A percentile compares a stretch with the other conserved stretches of the same genome.
Evolutionary conservation across 257 asterid genomes (phyloP).

Genomic region (Salvia miltiorrhiza): DNA sequence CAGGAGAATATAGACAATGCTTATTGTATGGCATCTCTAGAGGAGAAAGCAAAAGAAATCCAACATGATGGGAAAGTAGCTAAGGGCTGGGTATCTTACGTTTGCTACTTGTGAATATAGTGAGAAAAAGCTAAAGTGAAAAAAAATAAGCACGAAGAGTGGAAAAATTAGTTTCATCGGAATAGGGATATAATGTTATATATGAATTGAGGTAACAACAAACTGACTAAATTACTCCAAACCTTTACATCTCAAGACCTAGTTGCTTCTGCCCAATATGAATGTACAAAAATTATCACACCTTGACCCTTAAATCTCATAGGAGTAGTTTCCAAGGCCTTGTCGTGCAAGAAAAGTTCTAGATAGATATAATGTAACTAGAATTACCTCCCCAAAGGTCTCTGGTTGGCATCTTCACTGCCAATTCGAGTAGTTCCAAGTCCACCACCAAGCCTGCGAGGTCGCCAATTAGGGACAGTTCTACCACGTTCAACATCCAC

Average conservation of each 20-base stretch:
- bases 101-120: neutral
- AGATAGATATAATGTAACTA: neutral
- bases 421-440: conserved; percentile 97
- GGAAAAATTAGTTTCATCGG: neutral
- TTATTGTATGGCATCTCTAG: neutral
- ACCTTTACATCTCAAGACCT: neutral
- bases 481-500: conserved; percentile 99
- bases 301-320: conserved; percentile 6
- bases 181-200: neutral
- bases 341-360: neutral
- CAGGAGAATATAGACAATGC: neutral
- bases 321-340: neutral
- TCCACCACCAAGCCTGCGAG: conserved; percentile 99
- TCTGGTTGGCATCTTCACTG: conserved; percentile 63
- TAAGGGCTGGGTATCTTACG: neutral
- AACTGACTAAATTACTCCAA: neutral
- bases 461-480: conserved; percentile 99
- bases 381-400: conserved; percentile 57
- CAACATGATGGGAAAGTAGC: neutral
- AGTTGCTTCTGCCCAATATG: neutral
- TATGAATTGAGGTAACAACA: neutral
- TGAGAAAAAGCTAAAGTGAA: neutral
- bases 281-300: neutral
- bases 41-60: neutral
- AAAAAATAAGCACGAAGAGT: neutral